phyloP scores from a whole-genome alignment of 169 alveolate species.

The Cryptosporidium sp. region DNA sequence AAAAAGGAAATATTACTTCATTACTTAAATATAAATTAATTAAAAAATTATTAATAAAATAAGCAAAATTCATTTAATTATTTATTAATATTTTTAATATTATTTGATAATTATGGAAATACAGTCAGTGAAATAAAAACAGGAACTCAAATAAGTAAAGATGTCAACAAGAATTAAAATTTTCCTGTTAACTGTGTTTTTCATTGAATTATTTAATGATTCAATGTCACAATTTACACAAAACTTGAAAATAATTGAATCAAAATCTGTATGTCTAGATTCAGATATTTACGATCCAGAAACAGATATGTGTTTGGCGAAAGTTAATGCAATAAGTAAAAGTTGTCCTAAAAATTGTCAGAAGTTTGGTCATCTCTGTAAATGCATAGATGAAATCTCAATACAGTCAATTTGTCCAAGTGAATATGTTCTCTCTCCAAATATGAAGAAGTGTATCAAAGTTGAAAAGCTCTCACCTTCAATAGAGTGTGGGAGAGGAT shows the following conservation, averaged over 20 bases:
- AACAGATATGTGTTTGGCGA: constrained; percentile 45
- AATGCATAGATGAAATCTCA: constrained; percentile 64
- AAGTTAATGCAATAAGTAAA: constrained; percentile 39
- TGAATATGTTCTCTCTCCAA: constrained; percentile 30
- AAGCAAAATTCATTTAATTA: not conserved
- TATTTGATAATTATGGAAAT: not conserved
- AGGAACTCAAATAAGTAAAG: not conserved
- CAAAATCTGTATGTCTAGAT: constrained; percentile 56
- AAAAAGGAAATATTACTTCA: not conserved
- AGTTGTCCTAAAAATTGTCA: constrained; percentile 67
- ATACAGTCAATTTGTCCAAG: constrained; percentile 65
- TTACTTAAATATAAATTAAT: too few relatives aligned
- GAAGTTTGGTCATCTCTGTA: constrained; percentile 46
- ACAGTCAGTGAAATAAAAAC: not conserved
- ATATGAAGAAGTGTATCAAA: constrained; percentile 5
- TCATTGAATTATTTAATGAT: not conserved
- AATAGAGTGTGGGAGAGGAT: constrained; percentile 67
- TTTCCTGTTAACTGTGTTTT: not conserved
- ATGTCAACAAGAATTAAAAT: not conserved
- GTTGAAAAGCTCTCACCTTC: constrained; percentile 47
- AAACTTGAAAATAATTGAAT: constrained; percentile 2
- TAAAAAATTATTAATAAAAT: too few relatives aligned
- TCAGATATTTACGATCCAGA: constrained; percentile 66
- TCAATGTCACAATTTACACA: constrained; percentile 15
- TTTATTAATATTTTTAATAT: too few relatives aligned